These are phyloP conservation scores for Elongisporangium senticosum DNA, from an alignment of 352 stramenopile genomes.

Conservation along the genomic window DNA sequence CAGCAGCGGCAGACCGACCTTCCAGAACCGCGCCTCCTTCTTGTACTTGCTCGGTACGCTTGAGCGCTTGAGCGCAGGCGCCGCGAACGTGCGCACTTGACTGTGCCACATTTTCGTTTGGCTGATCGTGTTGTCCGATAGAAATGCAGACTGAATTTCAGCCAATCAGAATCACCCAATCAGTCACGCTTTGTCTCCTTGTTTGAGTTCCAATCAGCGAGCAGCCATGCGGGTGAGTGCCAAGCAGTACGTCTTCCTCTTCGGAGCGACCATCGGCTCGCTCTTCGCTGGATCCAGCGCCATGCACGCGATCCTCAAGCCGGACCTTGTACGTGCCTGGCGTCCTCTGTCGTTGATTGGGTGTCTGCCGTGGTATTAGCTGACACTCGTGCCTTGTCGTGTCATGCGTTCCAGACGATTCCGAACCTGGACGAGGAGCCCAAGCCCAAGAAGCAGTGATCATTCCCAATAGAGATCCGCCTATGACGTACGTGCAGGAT, in stretches of 20 bases:
- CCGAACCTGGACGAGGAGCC: neutral
- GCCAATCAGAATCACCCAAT: slow-evolving; percentile 22
- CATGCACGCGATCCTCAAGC: slow-evolving; percentile 82
- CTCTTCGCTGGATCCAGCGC: slow-evolving; percentile 79
- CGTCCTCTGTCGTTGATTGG: neutral
- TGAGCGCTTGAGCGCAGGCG: slow-evolving; percentile 8
- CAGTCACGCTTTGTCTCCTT: slow-evolving; percentile 4
- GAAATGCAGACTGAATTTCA: slow-evolving; percentile 13
- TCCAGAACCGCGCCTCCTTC: slow-evolving; percentile 60
- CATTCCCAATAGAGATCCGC: neutral
- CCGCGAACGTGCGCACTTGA: slow-evolving; percentile 15
- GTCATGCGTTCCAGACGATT: neutral
- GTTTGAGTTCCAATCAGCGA: slow-evolving; percentile 3
- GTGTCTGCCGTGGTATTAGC: neutral
- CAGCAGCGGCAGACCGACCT: slow-evolving; percentile 66
- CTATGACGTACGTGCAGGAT: neutral
- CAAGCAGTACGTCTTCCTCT: slow-evolving; percentile 75
- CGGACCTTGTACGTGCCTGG: slow-evolving; percentile 51
- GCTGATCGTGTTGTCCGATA: neutral
- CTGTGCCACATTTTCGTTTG: slow-evolving; percentile 29
- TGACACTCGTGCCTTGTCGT: neutral
- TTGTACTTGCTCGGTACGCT: slow-evolving; percentile 35
- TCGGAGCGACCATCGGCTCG: slow-evolving; percentile 63
- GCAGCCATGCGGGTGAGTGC: slow-evolving; percentile 49
- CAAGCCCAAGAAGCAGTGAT: neutral